A percentile compares a stretch with the other conserved stretches of the same genome.
phyloP scores from a whole-genome alignment of 495 filamentous ascomycete species.

The Chaetomium fimeti region DNA sequence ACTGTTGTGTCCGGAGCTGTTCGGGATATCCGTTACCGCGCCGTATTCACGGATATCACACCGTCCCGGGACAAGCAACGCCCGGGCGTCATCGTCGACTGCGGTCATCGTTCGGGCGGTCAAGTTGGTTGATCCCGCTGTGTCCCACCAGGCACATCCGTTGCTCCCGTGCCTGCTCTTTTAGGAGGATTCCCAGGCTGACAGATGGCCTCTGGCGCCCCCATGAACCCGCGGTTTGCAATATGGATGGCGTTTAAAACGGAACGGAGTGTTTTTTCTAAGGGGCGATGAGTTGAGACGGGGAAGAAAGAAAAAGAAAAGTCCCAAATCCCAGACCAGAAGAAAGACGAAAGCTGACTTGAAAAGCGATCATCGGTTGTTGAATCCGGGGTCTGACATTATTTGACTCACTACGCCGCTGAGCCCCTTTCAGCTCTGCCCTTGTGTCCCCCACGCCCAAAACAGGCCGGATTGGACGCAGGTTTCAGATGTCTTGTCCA shows the following conservation, averaged over 20 bases:
- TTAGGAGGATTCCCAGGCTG: background rate
- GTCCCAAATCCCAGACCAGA: background rate
- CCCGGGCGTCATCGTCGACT: constrained; percentile 7
- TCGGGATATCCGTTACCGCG: background rate
- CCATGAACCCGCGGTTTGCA: background rate
- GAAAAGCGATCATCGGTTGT: background rate
- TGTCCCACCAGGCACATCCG: constrained; percentile 6
- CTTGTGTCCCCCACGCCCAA: constrained; percentile 10
- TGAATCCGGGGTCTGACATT: background rate
- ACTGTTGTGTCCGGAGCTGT: background rate
- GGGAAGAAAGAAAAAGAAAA: background rate
- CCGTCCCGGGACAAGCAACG: constrained; percentile 13
- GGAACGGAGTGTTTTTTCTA: background rate
- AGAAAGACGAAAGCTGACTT: background rate
- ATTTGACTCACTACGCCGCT: constrained; percentile 17
- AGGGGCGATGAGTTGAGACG: background rate
- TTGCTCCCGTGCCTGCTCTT: background rate
- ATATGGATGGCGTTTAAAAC: background rate
- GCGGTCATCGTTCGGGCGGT: constrained; percentile 18
- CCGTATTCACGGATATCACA: constrained; percentile 14
- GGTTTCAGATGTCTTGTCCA: constrained; percentile 13
- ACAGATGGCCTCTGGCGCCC: background rate
- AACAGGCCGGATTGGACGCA: constrained; percentile 11
- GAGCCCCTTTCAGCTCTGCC: constrained; percentile 1
- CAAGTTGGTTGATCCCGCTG: background rate